Conservation (phyloP, 2,329 filamentous ascomycete genomes). For the Alternaria sp. region DNA sequence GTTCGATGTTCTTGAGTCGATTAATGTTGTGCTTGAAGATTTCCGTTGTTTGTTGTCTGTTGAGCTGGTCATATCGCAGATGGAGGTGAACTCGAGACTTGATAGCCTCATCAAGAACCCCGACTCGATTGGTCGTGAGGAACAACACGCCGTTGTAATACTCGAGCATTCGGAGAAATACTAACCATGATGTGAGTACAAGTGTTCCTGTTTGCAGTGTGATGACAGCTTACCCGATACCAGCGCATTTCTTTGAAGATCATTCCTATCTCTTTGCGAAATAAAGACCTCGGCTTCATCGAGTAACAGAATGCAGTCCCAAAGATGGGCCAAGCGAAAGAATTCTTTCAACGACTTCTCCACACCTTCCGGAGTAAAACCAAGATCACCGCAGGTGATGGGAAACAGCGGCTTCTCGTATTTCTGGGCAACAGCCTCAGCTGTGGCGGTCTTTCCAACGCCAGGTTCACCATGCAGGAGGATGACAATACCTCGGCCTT, state of each 20-base stretch:
- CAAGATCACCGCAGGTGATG: neutral
- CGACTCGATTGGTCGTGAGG: constrained; percentile 52
- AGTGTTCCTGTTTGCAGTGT: neutral
- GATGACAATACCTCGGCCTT: neutral
- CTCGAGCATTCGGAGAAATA: constrained; percentile 47
- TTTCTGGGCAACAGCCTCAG: neutral
- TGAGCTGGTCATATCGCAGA: neutral
- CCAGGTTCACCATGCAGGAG: neutral
- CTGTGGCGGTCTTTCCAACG: neutral
- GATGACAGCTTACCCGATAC: neutral
- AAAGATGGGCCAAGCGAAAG: neutral
- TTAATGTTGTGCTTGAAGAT: neutral
- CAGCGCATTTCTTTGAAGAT: neutral
- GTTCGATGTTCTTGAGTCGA: neutral
- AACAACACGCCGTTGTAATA: constrained; percentile 53
- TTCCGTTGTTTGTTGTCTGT: neutral
- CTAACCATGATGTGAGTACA: neutral
- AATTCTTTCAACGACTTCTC: neutral
- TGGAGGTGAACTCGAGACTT: neutral
- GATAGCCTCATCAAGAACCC: constrained; percentile 46
- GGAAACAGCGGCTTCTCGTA: neutral
- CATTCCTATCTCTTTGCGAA: neutral
- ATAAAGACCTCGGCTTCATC: neutral
- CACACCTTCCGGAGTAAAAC: neutral
- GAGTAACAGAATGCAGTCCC: neutral